Evolutionary conservation across 2,329 filamentous ascomycete species (phyloP).

Genomic region (Fusarium duplospermum): DNA sequence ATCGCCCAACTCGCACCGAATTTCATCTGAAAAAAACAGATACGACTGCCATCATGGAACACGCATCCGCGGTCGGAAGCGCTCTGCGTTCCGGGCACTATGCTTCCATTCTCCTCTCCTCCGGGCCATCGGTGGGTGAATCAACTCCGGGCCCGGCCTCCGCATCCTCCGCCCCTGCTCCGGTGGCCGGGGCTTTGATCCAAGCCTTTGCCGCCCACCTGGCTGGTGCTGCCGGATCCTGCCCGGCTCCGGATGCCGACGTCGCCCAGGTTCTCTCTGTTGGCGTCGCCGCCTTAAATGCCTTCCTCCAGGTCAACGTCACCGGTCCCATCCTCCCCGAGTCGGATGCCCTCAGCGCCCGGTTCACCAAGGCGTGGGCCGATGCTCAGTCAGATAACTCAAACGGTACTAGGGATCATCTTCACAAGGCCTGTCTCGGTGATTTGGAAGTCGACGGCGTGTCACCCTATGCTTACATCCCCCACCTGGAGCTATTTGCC

Average conservation of each 20-base stretch:
- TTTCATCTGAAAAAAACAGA: background rate
- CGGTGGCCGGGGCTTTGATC: conserved; percentile 38
- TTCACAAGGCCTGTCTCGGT: conserved; percentile 71
- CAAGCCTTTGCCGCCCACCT: conserved; percentile 30
- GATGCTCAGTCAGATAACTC: conserved; percentile 17
- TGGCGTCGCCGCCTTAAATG: conserved; percentile 65
- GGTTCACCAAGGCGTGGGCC: conserved; percentile 56
- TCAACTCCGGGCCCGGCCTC: conserved; percentile 31
- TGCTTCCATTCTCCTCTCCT: conserved; percentile 38
- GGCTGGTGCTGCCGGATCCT: conserved; percentile 3
- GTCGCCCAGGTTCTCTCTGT: conserved; percentile 42
- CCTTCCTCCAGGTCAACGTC: conserved; percentile 88
- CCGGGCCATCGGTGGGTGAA: conserved; percentile 17
- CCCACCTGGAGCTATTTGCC: conserved; percentile 84
- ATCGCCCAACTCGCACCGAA: conserved; percentile 13
- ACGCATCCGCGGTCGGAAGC: conserved; percentile 20
- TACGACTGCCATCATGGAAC: conserved; percentile 10
- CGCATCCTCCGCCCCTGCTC: conserved; percentile 37
- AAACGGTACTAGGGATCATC: conserved; percentile 46
- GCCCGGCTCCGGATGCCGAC: background rate
- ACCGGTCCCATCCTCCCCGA: conserved; percentile 81
- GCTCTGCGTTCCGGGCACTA: conserved; percentile 42
- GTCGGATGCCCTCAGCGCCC: conserved; percentile 45
- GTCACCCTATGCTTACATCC: conserved; percentile 85
- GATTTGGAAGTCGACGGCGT: conserved; percentile 85